Percentiles rank a stretch among this genome's conserved stretches.
These are phyloP conservation scores for Coriolopsis trogii DNA, from an alignment of 1,284 basidiomycete genomes.

Conservation along the genomic window DNA sequence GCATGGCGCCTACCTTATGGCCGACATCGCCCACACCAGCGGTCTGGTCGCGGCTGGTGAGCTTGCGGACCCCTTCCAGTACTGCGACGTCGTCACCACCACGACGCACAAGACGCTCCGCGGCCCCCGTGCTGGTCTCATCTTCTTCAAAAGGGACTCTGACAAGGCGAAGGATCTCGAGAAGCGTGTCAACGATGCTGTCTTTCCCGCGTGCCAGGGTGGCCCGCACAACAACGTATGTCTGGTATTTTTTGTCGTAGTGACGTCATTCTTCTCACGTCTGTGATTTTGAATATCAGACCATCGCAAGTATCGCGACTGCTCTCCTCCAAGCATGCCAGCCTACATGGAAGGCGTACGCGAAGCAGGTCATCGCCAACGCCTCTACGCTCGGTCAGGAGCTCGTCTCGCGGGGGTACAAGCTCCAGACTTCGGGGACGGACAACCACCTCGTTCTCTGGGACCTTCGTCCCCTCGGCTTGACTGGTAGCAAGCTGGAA, in stretches of 20 bases:
- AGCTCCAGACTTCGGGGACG: constrained; percentile 95
- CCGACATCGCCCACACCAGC: constrained; percentile 97
- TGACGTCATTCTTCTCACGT: background rate
- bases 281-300: constrained; percentile 45
- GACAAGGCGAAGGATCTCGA: constrained; percentile 82
- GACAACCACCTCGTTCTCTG: constrained; percentile 99
- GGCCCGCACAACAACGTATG: constrained; percentile 98
- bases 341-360: constrained; percentile 92
- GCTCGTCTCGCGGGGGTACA: constrained; percentile 84
- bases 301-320: constrained; percentile 95
- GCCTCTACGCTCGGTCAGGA: constrained; percentile 75
- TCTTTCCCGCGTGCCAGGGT: constrained; percentile 99
- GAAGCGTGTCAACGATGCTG: constrained; percentile 96
- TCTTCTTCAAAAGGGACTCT: constrained; percentile 98
- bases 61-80: constrained; percentile 92
- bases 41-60: constrained; percentile 95
- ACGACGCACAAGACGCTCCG: constrained; percentile 99
- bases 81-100: constrained; percentile 97
- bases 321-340: constrained; percentile 93
- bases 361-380: constrained; percentile 93
- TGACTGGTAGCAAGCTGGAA: constrained; percentile 98
- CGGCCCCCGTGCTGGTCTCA: constrained; percentile 96
- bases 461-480: constrained; percentile 94
- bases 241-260: constrained; percentile 5
- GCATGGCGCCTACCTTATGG: constrained; percentile 92